Base-by-base conservation (phyloP, 169 alveolate species). In the Miamiensis avidus region DNA sequence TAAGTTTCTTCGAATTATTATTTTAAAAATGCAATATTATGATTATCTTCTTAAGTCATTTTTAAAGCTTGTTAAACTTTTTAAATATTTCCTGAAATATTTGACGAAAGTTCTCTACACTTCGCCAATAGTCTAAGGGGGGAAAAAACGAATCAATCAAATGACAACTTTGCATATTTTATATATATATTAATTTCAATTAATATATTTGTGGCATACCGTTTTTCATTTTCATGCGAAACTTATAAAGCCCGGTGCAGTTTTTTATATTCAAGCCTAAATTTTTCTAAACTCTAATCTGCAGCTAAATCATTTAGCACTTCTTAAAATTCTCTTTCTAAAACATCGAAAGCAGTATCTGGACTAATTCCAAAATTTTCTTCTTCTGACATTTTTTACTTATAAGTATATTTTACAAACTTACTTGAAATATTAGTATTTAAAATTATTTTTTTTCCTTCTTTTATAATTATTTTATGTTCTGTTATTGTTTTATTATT, bases 201-300 rank as follows among this genome's bases (percentile, higher is more conserved):
- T n/a, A n/a, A n/a, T n/a, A n/a, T n/a, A n/a, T n/a, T n/a, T n/a
- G n/a, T n/a, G n/a, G n/a, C n/a, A n/a, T 49, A 49, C 34, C 89
- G 81, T 75, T 89, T 89, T 65, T 92, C 90, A 76, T 89, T 84
- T 73, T 92, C 96, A 75, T 92, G 88, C 25, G 91, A 81, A 4
- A 93, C 88, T 83, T 92, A 90, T 34, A 92, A 83, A 4, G 96
- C 89, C 65, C 89, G 82, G 81, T 92, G 94, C 1, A 92, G 77
- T 81, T 89, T 89, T 69, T 89, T 88, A 69, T 88, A 92, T 72
- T 92, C 94, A 6, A 82, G 78, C 82, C 93, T 83, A 82, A 92
- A 92, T 75, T 87, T 86, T 31, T 92, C 94, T 25, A 92, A 84
- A 74, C 82, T 83, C 84, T 92, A 84, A 82, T 92, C 94, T 32